Base-by-base conservation (phyloP, 2,329 filamentous ascomycete species). In the Exophiala mesophila region DNA sequence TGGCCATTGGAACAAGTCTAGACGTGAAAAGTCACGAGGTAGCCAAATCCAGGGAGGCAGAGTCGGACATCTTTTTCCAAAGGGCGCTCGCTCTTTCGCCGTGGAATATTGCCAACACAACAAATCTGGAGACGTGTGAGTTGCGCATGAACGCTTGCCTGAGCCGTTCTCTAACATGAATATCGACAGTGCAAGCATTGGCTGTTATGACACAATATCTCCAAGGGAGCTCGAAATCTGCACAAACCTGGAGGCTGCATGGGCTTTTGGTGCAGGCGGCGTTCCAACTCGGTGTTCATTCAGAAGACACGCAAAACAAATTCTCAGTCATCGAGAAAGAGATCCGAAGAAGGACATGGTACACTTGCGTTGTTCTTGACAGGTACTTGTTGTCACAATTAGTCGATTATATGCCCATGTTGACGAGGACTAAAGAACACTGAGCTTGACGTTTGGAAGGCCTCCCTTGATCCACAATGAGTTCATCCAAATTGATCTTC, bases 131-230 rank as follows among this genome's bases (percentile, higher is more conserved):
- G 17, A 40, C 37, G 3, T 31, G 37, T 40, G 24, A 28, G 24
- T 28, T 28, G n/a, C n/a, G n/a, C n/a, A n/a, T 28, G 24, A 28
- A 8, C 24, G 24, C 8, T 8, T n/a, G n/a, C 8, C 24, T 28
- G 24, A n/a, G 8, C 24, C 24, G 8, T 8, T 8, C 24, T 28
- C 24, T 8, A 28, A 28, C 24, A 28, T 28, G 24, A n/a, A 8
- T 28, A 8, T 28, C n/a, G 8, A 28, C 24, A 42, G 39, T 42
- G 20, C 39, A 42, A 16, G 39, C 39, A 17, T 21, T 42, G 10
- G 17, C 31, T 8, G 31, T 36, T 13, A 42, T 42, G 39, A 42
- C 39, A 18, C 39, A 42, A 30, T 42, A 42, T 30, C 23, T 36
- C 3, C 39, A 42, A 42, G 39, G 39, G 7, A 28, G 21, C 17